phyloP scores from a whole-genome alignment of 352 stramenopile species.

The Pythium sukuiense region DNA sequence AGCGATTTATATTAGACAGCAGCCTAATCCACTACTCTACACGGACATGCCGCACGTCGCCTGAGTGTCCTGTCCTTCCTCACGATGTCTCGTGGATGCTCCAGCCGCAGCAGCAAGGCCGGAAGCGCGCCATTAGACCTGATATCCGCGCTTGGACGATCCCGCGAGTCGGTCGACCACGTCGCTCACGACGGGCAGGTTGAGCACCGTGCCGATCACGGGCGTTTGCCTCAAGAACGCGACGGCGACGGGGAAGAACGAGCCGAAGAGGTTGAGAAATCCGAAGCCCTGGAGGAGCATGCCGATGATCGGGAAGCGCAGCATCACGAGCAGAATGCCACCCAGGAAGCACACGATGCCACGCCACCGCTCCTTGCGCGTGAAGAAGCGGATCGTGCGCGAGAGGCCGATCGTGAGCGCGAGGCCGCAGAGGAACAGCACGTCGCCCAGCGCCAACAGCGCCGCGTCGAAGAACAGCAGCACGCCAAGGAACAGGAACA shows the following conservation, averaged over 20 bases:
- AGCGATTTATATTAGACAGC: no score
- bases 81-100: no score
- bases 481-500: conserved; percentile 92
- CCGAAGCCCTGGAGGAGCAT: conserved; percentile 94
- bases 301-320: conserved; percentile 91
- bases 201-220: conserved; percentile 88
- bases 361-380: conserved; percentile 90
- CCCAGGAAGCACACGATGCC: conserved; percentile 95
- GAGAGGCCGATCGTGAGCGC: conserved; percentile 93
- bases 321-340: conserved; percentile 91
- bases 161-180: conserved; percentile 85
- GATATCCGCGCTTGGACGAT: conserved; percentile 82
- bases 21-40: no score
- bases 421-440: conserved; percentile 93
- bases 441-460: conserved; percentile 92
- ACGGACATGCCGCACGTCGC: no score
- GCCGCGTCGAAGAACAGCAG: conserved; percentile 95
- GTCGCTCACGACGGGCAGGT: conserved; percentile 78
- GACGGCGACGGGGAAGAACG: conserved; percentile 95
- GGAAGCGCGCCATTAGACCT: conserved; percentile 46
- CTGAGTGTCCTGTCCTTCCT: no score
- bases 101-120: no score
- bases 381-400: conserved; percentile 94
- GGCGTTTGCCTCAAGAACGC: conserved; percentile 92
- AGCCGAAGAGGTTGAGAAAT: conserved; percentile 95